phyloP scores from a whole-genome alignment of 305 asterid species.

The Lippia alba region DNA sequence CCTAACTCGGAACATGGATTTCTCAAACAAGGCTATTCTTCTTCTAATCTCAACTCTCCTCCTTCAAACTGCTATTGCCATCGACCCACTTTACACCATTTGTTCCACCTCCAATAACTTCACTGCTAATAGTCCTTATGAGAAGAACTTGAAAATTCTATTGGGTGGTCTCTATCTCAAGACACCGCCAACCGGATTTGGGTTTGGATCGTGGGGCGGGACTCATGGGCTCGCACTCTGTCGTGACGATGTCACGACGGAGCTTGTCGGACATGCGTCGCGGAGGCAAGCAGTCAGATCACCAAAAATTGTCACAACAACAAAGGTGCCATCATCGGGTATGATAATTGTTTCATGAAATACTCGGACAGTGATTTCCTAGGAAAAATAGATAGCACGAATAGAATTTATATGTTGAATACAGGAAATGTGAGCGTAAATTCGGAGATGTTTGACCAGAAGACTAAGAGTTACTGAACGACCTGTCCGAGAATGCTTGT shows the following conservation, averaged over 20 bases:
- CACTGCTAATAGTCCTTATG: conserved; percentile 31
- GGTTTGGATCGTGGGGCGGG: conserved; percentile 34
- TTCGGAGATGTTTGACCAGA: conserved; percentile 22
- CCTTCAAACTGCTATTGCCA: conserved; percentile 33
- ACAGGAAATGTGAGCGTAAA: conserved; percentile 23
- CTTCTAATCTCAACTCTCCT: conserved; percentile 20
- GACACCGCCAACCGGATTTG: conserved; percentile 52
- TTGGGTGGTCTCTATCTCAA: conserved; percentile 30
- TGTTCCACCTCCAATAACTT: conserved; percentile 37
- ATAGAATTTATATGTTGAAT: conserved; percentile 42
- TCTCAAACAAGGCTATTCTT: conserved; percentile 3
- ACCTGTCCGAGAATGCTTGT: conserved; percentile 32
- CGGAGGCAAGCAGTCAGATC: conserved; percentile 38
- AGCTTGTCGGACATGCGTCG: conserved; percentile 45
- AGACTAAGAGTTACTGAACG: conserved; percentile 34
- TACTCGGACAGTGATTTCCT: conserved; percentile 39
- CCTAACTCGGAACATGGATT: conserved; percentile 22
- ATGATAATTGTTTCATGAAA: conserved; percentile 49
- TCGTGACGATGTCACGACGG: conserved; percentile 39
- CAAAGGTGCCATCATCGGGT: conserved; percentile 49
- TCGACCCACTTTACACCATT: conserved; percentile 40
- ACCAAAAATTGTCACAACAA: conserved; percentile 35
- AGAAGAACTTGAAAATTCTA: conserved; percentile 29
- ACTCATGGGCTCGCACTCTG: conserved; percentile 49
- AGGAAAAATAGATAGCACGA: conserved; percentile 36